A percentile compares a stretch with the other conserved stretches of the same genome.
These are phyloP conservation scores for Melampsora americana DNA, from an alignment of 1,284 basidiomycete genomes.

Conservation along the genomic window DNA sequence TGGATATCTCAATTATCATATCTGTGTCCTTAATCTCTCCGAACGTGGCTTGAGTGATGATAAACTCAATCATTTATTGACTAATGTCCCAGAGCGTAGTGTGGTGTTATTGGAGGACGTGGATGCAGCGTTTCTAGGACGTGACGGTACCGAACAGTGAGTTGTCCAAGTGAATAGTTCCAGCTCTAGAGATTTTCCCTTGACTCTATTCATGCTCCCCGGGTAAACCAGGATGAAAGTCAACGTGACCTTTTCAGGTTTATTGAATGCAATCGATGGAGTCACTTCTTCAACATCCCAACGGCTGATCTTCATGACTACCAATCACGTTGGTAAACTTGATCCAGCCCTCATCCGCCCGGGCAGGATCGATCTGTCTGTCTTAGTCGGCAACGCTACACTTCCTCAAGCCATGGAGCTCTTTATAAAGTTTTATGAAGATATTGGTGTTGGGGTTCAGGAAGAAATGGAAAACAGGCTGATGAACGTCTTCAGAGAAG, in stretches of 20 bases:
- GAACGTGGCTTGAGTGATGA: constrained; percentile 95
- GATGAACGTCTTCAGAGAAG: constrained; percentile 58
- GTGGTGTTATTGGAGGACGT: constrained; percentile 94
- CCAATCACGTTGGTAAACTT: constrained; percentile 81
- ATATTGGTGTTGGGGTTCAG: constrained; percentile 55
- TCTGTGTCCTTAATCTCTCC: constrained; percentile 91
- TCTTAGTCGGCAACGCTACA: constrained; percentile 81
- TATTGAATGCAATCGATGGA: constrained; percentile 94
- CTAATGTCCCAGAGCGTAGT: constrained; percentile 86
- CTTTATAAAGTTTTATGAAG: constrained; percentile 76
- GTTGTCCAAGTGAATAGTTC: constrained; percentile 59
- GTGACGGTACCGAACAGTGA: constrained; percentile 72
- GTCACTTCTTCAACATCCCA: constrained; percentile 89
- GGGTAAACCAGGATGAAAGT: constrained; percentile 58
- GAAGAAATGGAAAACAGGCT: constrained; percentile 61
- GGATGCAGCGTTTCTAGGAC: constrained; percentile 93
- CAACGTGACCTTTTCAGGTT: constrained; percentile 92
- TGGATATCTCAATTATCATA: constrained; percentile 86
- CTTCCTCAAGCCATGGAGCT: constrained; percentile 74
- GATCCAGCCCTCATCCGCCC: constrained; percentile 92
- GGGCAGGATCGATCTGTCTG: constrained; percentile 82
- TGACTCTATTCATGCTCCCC: background rate
- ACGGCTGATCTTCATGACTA: constrained; percentile 98
- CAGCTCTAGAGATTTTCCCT: background rate
- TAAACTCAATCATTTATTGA: constrained; percentile 88